phyloP scores from a whole-genome alignment of 139 green algal genomes.

The Yamagishiella unicocca region DNA sequence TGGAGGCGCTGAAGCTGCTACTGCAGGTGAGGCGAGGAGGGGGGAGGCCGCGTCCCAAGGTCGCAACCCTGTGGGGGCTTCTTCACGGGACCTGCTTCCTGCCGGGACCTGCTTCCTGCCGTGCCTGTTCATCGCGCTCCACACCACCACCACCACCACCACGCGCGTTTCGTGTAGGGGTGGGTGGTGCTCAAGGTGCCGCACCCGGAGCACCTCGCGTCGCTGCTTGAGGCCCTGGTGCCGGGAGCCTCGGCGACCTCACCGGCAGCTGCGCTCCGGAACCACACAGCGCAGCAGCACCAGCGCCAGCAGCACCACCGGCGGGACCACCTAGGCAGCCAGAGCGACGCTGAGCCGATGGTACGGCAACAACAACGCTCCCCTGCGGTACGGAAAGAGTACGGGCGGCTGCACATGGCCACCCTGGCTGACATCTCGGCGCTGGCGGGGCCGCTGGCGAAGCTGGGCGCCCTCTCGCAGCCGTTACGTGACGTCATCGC shows the following conservation, averaged over 20 bases:
- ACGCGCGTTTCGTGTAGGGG: neutral
- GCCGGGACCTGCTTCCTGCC: no score
- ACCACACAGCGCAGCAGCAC: neutral
- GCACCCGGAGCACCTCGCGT: neutral
- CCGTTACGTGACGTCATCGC: neutral
- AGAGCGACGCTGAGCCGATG: neutral
- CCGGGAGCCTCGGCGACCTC: neutral
- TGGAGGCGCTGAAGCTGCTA: neutral
- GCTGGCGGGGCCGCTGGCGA: neutral
- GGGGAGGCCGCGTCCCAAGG: neutral
- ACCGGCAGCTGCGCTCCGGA: no score
- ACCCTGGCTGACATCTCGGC: neutral
- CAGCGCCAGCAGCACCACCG: neutral
- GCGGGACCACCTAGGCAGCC: neutral
- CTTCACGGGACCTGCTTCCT: no score
- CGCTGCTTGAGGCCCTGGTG: constrained; percentile 8
- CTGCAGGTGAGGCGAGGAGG: neutral
- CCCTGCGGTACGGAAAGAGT: neutral
- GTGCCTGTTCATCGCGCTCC: no score
- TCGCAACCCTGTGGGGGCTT: no score
- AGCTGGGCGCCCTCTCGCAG: neutral
- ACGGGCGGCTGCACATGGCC: constrained; percentile 25
- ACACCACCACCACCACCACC: no score
- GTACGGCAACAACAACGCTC: neutral
- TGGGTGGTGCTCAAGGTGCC: neutral